Evolutionary conservation across 345 rosid genomes (phyloP), one percentile per base, ranked within the genome.

Genomic region (Luvunga scandens): DNA sequence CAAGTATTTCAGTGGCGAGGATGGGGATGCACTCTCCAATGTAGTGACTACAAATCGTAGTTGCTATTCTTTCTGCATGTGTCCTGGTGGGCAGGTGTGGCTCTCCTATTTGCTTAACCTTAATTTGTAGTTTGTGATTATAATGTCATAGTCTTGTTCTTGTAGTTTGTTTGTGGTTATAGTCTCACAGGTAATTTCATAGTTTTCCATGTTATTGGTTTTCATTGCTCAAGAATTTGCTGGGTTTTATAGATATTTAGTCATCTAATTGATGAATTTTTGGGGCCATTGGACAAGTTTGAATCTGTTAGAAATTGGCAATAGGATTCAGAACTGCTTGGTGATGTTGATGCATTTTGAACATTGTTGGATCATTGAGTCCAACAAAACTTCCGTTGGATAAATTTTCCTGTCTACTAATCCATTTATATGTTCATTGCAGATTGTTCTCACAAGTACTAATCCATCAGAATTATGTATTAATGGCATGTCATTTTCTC

Each of bases 51-150:
- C 73, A 71, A 81, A 55, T 80, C 93, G 89, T 76, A 90, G 93
- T 85, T 95, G 97, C 84, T 95, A 95, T 88, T 95, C 99, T 81
- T 95, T 95, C 83, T 95, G 99, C 90, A 93, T 95, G 99, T 95
- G 99, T 80, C 99, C 99, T 75, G 99, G 98, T 80, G 99, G 99
- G 65, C 98, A 95, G 98, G 98, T 93, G 84, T 73, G 66, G 71
- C 42, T 61, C 69, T 71, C 65, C 50, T 64, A 31, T 77, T 45
- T 66, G 57, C 1, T 27, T 66, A 50, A 78, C 65, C 66, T 62
- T 36, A 16, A 33, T 61, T 33, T 36, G 3, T 61, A 9, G 24
- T 24, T 39, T 76, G 34, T 42, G 38, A 45, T 30, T 59, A 48
- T 12, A 13, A 19, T 33, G 33, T 22, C 28, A 9, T 6, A 36